A percentile compares a stretch with the other conserved stretches of the same genome.
Conservation (phyloP, 2,329 filamentous ascomycete genomes). For the Aaosphaeria arxii region DNA sequence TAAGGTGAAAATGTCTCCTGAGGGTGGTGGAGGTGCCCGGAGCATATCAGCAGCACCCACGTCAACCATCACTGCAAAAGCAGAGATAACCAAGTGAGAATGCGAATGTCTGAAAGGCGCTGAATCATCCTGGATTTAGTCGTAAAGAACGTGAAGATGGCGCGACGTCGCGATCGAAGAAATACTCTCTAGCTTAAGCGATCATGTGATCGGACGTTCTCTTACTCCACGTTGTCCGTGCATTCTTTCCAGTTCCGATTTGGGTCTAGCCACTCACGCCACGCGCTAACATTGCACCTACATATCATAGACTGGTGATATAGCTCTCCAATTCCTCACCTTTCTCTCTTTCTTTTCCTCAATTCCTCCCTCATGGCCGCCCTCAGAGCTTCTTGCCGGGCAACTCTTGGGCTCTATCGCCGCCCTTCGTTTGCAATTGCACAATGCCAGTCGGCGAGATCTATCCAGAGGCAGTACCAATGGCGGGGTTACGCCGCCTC, state of each 20-base stretch:
- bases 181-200: not conserved
- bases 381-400: constrained; percentile 38
- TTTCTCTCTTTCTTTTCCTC: not conserved
- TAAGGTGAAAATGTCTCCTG: constrained; percentile 43
- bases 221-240: too few species aligned
- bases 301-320: not conserved
- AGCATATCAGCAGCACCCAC: constrained; percentile 50
- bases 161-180: not conserved
- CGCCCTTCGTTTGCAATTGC: constrained; percentile 24
- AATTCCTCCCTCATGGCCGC: constrained; percentile 37
- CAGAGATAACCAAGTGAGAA: constrained; percentile 51
- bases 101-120: constrained; percentile 56
- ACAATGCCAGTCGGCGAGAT: constrained; percentile 28
- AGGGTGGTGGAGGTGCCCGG: constrained; percentile 47
- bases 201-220: not conserved
- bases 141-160: constrained; percentile 52
- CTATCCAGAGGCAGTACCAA: constrained; percentile 16
- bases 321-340: not conserved
- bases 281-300: not conserved
- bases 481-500: constrained; percentile 43
- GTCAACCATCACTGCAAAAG: constrained; percentile 32
- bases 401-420: constrained; percentile 33
- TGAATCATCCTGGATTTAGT: constrained; percentile 82
- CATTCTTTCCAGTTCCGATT: not conserved
- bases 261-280: not conserved